A percentile compares a stretch with the other conserved stretches of the same genome.
phyloP scores from a whole-genome alignment of 2,329 filamentous ascomycete genomes.

The Aspergillus terreus region DNA sequence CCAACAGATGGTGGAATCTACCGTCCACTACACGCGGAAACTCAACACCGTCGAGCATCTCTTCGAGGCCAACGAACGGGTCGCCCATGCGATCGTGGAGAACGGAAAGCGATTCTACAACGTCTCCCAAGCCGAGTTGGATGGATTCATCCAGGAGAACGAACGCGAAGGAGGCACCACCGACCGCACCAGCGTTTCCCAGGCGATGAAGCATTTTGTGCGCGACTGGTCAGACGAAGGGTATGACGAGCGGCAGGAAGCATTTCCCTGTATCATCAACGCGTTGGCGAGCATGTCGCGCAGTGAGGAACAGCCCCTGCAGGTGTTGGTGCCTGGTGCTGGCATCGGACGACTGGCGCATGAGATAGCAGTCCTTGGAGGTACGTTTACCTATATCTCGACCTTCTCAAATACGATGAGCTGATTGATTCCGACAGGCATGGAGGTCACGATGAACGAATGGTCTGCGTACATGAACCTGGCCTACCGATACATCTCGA shows the following conservation, averaged over 20 bases:
- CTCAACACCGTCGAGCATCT: constrained; percentile 44
- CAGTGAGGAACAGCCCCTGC: constrained; percentile 20
- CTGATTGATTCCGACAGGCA: constrained; percentile 28
- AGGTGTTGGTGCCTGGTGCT: constrained; percentile 51
- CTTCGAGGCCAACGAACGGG: constrained; percentile 42
- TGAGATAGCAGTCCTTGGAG: constrained; percentile 46
- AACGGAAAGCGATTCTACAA: constrained; percentile 47
- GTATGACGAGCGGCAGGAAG: constrained; percentile 42
- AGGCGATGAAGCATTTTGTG: constrained; percentile 56
- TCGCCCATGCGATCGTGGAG: constrained; percentile 47
- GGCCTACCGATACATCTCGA: constrained; percentile 49
- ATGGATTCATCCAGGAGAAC: constrained; percentile 39
- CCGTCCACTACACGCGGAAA: constrained; percentile 56
- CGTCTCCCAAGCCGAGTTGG: constrained; percentile 43
- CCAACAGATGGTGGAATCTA: constrained; percentile 53
- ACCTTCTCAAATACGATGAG: neutral
- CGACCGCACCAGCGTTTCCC: constrained; percentile 49
- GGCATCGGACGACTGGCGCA: constrained; percentile 53
- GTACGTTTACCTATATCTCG: constrained; percentile 14
- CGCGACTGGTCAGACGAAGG: constrained; percentile 55
- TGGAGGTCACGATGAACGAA: constrained; percentile 55
- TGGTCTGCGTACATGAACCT: constrained; percentile 58
- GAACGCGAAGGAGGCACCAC: constrained; percentile 34
- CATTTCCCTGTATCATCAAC: constrained; percentile 33
- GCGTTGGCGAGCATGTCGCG: constrained; percentile 17